Evolutionary conservation across 1,139 yeast genomes (phyloP).

Genomic region (Pichia sp.): DNA sequence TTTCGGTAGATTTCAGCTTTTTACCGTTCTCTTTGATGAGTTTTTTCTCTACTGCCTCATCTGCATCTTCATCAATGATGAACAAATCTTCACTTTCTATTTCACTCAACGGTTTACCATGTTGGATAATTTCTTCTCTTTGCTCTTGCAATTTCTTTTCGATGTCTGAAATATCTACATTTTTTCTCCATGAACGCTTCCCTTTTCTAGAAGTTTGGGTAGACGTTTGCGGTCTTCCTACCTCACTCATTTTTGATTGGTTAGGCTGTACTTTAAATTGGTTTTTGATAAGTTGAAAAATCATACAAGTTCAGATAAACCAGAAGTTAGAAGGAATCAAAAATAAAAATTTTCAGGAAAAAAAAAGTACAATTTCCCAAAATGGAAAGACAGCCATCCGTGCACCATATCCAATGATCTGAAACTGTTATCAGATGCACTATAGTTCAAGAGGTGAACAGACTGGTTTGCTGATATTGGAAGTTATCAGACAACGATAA

Average conservation of each 20-base stretch:
- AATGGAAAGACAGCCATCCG: conserved; percentile 1
- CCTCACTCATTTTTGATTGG: conserved; percentile 29
- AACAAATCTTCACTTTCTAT: conserved; percentile 50
- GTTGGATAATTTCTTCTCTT: conserved; percentile 61
- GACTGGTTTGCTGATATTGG: no score
- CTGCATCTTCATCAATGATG: conserved; percentile 69
- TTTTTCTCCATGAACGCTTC: conserved; percentile 93
- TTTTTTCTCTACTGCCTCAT: conserved; percentile 40
- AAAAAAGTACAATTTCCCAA: conserved; percentile 3
- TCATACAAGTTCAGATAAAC: no score
- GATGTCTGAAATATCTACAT: conserved; percentile 78
- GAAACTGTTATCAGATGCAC: neutral
- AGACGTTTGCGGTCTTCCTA: conserved; percentile 42
- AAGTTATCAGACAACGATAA: no score
- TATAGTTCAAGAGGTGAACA: no score
- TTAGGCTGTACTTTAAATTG: neutral
- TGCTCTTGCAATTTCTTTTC: conserved; percentile 65
- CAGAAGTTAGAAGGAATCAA: neutral
- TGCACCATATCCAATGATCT: neutral
- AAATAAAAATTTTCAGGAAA: neutral
- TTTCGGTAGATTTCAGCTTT: conserved; percentile 66
- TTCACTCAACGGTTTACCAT: conserved; percentile 48
- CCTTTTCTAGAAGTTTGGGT: conserved; percentile 83
- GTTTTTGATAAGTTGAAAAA: neutral
- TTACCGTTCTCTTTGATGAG: conserved; percentile 40